Evolutionary conservation across 1,284 basidiomycete species (phyloP), one percentile per base, ranked within the genome.

Genomic region (Austroboletus rostrupii): DNA sequence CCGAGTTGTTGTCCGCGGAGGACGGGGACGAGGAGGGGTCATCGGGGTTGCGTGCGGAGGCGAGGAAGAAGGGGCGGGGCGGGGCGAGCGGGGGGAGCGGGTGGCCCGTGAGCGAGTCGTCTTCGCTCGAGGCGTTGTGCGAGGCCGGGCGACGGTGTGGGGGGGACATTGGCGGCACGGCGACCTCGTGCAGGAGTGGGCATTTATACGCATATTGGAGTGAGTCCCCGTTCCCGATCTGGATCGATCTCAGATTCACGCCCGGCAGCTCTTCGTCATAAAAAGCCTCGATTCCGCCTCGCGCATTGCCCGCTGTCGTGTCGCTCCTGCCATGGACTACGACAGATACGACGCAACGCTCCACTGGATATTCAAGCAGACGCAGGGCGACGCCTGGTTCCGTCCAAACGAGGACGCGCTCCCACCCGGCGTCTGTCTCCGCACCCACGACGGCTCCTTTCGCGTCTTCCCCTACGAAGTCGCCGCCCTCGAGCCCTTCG

Each of bases 381-480:
- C 78, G 10, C 78, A 80, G 67, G 75, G 77, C 54, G 77, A 80
- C 60, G 78, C 78, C 44, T 80, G 78, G 78, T 80, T 80, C 57
- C 70, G 77, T 39, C 78, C 77, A 46, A 73, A 74, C 57, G 77
- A 77, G 53, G 73, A 74, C 57, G 63, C 69, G n/a, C 56, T 72
- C 46, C 68, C 79, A 3, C 79, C 80, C 1, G 83, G 84, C 55
- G 84, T 86, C 14, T 80, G 79, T 59, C 74, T 86, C 48, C 79
- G 85, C 58, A 79, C 80, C 7, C 76, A 80, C 57, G 75, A 80
- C 38, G 76, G 78, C 57, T 76, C 75, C 47, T 87, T 85, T 60
- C 77, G 85, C 43, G 79, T 87, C 20, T 88, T 88, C 59, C 85
- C 85, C 1, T 87, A 88, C 66, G 82, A 88, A 58, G 78, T 85